Percentiles rank a stretch among this genome's conserved stretches.
These are phyloP conservation scores for Metahyphopichia silvanorum DNA, from an alignment of 805 yeast genomes.

Conservation along the genomic window DNA sequence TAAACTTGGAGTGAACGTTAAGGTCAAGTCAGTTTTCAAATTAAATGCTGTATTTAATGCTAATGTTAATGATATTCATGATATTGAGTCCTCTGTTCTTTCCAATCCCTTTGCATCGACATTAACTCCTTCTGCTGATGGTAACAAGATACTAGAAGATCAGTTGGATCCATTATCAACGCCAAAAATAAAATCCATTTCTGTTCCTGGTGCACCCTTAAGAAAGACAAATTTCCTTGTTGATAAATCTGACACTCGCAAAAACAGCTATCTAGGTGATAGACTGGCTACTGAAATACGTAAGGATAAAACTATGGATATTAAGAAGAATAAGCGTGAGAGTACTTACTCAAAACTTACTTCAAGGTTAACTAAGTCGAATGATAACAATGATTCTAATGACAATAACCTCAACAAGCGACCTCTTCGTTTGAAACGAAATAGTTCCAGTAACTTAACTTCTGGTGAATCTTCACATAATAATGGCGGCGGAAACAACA, in stretches of 20 bases:
- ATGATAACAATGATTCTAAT: conserved; percentile 1
- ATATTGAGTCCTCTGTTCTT: not conserved
- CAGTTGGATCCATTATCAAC: conserved; percentile 26
- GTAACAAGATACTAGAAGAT: conserved; percentile 17
- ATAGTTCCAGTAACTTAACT: conserved; percentile 15
- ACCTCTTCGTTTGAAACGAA: conserved; percentile 14
- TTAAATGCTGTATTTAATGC: conserved; percentile 7
- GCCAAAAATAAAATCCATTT: conserved; percentile 20
- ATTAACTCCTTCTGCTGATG: conserved; percentile 2
- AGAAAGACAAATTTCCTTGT: conserved; percentile 17
- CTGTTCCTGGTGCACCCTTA: conserved; percentile 37
- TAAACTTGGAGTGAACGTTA: conserved; percentile 65
- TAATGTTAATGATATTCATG: not conserved
- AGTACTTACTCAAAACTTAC: conserved; percentile 44
- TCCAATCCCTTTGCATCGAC: conserved; percentile 3
- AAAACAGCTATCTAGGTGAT: too few species aligned
- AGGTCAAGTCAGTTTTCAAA: conserved; percentile 54
- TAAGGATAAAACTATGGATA: conserved; percentile 7
- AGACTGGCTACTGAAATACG: too few species aligned
- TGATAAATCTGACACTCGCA: conserved; percentile 4
- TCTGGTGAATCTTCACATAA: conserved; percentile 4
- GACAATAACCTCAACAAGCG: conserved; percentile 4
- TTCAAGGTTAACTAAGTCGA: conserved; percentile 35
- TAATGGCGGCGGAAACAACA: conserved; percentile 10
- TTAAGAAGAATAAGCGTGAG: conserved; percentile 24